Base-by-base conservation (phyloP, 192 early-diverging fungal genomes). In the Podila horticola region DNA sequence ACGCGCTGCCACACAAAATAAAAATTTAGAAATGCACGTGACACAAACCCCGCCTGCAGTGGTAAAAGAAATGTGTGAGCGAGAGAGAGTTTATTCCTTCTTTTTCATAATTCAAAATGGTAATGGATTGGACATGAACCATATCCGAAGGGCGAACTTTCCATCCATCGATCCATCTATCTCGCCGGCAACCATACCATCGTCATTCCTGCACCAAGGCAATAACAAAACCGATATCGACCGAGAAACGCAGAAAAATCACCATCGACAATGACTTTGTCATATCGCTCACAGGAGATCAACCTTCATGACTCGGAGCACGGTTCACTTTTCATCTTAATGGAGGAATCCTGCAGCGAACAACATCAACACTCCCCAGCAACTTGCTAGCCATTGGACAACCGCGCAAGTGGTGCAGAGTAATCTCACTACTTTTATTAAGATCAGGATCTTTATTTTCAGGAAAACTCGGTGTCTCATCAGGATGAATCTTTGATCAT, bases 31-130 rank as follows among this genome's bases (percentile, higher is more conserved):
- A 38, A 51, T 66, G 17, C 64, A 55, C 52, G 52, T 55, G 52
- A 55, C 24, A n/a, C 6, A 24, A 55, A 55, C 24, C 15, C 15
- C 24, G n/a, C 13, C n/a, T 4, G 52, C 17, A 31, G 17, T 7
- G 9, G 30, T 61, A 61, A 61, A 61, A 61, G 59, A 61, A 24
- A 31, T 30, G 30, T 17, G 28, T 30, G 28, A 61, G 59, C 26
- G 26, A 30, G 26, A 61, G 26, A 19, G 30, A 61, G 59, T 31
- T 30, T 33, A 28, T 61, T 33, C 59, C 30, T 61, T 61, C 59
- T 31, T 61, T 61, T 61, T 61, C 59, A 61, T 61, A 33, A 33
- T 61, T 31, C 59, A 61, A 33, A 61, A 33, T 61, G 26, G 30
- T 61, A 31, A 33, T 61, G 59, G 59, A 33, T 33, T 20, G 59